Evolutionary conservation across 495 filamentous ascomycete genomes (phyloP), one percentile per base, ranked within the genome.

Genomic region (Bathelium albidoporum): DNA sequence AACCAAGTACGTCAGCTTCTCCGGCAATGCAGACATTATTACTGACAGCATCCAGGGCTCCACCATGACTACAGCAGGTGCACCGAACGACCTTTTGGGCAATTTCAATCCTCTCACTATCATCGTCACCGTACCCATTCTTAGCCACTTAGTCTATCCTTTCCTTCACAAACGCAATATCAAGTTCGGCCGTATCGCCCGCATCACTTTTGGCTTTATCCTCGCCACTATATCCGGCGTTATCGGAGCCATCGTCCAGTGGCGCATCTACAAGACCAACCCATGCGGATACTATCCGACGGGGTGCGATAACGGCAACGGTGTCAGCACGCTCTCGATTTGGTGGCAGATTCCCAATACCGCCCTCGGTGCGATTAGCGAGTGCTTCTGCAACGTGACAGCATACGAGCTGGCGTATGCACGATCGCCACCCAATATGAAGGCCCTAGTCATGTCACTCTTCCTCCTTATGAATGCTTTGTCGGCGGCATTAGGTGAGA

Each of bases 171-270:
- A 78, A 63, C 28, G 80, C 20, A 79, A 77, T 66, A 86, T 91
- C 68, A 78, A 80, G 64, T 90, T 89, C 76, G 82, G 79, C 59
- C 88, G 88, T 28, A 84, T 91, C 68, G 85, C 85, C 58, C 86
- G 89, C 72, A 93, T 93, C 69, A 80, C 85, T 4, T 80, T 84
- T 7, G 89, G 88, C 36, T 88, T 91, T 71, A 72, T 83, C 29
- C 71, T 89, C 67, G 87, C 82, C 31, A 78, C 81, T 1, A 62
- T 88, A 41, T 83, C 85, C 63, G 88, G 89, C 62, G 72, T 81
- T 7, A 82, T 78, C 65, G 87, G 87, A 60, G 83, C 88, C 41
- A 77, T 90, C 53, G 78, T 90, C 29, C 89, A 91, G 74, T 80
- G 85, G 70, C 80, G 84, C 66, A 89, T 89, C 71, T 90, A 89